Evolutionary conservation across 345 rosid genomes (phyloP).

Genomic region (Pistacia vera): DNA sequence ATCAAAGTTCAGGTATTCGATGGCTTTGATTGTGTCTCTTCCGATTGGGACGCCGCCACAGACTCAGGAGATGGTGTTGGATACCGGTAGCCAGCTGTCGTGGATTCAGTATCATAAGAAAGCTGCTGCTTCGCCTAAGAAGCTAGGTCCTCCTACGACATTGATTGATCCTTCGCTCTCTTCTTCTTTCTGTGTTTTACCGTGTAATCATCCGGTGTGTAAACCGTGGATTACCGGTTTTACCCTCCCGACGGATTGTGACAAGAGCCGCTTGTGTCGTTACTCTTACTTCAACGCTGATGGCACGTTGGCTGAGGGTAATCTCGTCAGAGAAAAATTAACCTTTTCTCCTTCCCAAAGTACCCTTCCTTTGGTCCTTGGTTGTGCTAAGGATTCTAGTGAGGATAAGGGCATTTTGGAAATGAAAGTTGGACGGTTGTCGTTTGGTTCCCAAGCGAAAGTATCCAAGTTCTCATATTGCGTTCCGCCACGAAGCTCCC

Average conservation of each 20-base stretch:
- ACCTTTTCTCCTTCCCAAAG: conserved; percentile 53
- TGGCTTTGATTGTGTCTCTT: conserved; percentile 66
- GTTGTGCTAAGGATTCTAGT: conserved; percentile 62
- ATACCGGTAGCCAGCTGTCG: conserved; percentile 89
- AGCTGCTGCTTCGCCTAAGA: conserved; percentile 31
- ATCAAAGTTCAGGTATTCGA: conserved; percentile 68
- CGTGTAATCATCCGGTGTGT: conserved; percentile 79
- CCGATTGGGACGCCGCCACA: conserved; percentile 93
- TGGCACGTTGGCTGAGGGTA: conserved; percentile 88
- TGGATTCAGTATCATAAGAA: conserved; percentile 75
- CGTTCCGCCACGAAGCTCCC: conserved; percentile 43
- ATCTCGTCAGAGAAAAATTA: conserved; percentile 72
- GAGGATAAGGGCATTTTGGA: conserved; percentile 87
- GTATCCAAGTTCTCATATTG: conserved; percentile 85
- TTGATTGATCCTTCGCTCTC: conserved; percentile 80
- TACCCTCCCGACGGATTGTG: conserved; percentile 86
- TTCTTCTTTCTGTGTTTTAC: conserved; percentile 78
- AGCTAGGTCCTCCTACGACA: background rate
- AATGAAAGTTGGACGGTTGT: conserved; percentile 84
- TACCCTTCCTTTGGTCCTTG: conserved; percentile 76
- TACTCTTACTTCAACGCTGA: conserved; percentile 98
- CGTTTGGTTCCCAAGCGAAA: conserved; percentile 79
- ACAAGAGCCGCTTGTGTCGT: conserved; percentile 76
- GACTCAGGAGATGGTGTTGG: conserved; percentile 76
- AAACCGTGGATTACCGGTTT: conserved; percentile 79